Evolutionary conservation across 2,329 filamentous ascomycete species (phyloP), one percentile per base, ranked within the genome.

Genomic region (Iodosphaeria phyllophila): DNA sequence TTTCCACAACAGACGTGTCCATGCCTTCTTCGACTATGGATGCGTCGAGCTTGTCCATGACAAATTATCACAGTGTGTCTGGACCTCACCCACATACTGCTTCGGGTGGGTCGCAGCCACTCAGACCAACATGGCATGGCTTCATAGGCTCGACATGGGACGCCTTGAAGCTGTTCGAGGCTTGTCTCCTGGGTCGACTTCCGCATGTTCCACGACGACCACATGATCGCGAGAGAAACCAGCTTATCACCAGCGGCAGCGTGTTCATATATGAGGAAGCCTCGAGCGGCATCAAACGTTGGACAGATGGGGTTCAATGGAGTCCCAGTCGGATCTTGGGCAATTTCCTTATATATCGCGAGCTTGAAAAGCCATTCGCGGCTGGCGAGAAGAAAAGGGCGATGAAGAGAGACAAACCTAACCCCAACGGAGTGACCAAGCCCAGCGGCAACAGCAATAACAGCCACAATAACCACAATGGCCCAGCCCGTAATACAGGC

Each of bases 231-330:
- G 84, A 92, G 49, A 65, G 83, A 25, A 58, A 60, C 13, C 60
- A 68, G 12, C 64, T 92, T 25, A 89, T 92, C 42, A 66, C 66
- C 35, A 91, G 80, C 36, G 84, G 84, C 18, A 75, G 76, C 35
- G 67, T 92, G 23, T 89, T 92, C 50, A 79, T 92, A 35, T 93
- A 92, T 47, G 82, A 92, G 41, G 82, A 92, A 46, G 74, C 80
- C 32, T 74, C 79, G 0, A 91, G 83, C 0, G 82, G 82, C 5
- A 92, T 92, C 52, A 91, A 91, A 53, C 64, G 84, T 28, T 93
- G 84, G 84, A 92, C 83, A 0, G 84, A 93, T 37, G 83, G 84
- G 9, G 69, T 86, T 8, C 74, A 75, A 5, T 93, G 84, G 84
- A 91, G 79, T 37, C 84, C 84, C 0, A 91, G 74, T 47, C 73